These are phyloP conservation scores for Collariella sp. DNA, from an alignment of 495 filamentous ascomycete species.

Conservation along the genomic window DNA sequence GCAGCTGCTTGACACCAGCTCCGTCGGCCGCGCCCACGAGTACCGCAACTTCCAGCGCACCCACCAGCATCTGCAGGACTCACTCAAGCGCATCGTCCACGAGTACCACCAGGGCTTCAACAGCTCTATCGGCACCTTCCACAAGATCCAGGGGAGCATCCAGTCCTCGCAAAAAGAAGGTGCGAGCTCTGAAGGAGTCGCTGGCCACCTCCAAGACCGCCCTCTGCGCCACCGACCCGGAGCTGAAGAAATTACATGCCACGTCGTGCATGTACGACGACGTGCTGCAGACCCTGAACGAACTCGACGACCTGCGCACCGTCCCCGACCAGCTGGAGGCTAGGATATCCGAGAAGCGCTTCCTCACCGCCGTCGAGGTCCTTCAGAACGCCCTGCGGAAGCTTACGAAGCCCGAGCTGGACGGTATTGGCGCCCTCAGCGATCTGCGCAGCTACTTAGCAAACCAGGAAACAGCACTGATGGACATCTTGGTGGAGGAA, in stretches of 20 bases:
- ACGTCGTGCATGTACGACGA: slow-evolving; percentile 87
- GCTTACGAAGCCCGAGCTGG: slow-evolving; percentile 78
- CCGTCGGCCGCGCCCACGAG: slow-evolving; percentile 79
- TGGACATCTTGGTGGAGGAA: slow-evolving; percentile 93
- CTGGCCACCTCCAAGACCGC: slow-evolving; percentile 73
- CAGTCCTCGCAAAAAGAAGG: slow-evolving; percentile 76
- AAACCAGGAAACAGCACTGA: slow-evolving; percentile 84
- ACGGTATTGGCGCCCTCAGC: slow-evolving; percentile 79
- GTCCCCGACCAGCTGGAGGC: slow-evolving; percentile 90
- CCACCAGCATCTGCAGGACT: slow-evolving; percentile 76
- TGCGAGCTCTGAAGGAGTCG: slow-evolving; percentile 72
- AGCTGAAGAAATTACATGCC: slow-evolving; percentile 76
- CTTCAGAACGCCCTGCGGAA: slow-evolving; percentile 77
- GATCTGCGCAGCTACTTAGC: slow-evolving; percentile 81
- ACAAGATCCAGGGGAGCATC: slow-evolving; percentile 94
- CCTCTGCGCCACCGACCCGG: slow-evolving; percentile 79
- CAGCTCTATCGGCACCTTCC: slow-evolving; percentile 96
- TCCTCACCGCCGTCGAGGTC: slow-evolving; percentile 84
- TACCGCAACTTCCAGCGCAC: slow-evolving; percentile 74
- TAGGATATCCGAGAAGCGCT: slow-evolving; percentile 90
- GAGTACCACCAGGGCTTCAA: slow-evolving; percentile 99
- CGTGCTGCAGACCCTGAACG: slow-evolving; percentile 72
- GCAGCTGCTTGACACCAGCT: slow-evolving; percentile 87
- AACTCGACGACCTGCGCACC: slow-evolving; percentile 82
- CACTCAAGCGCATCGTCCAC: slow-evolving; percentile 92